Evolutionary conservation across 805 yeast species (phyloP).

Genomic region (Pichia deserticola): DNA sequence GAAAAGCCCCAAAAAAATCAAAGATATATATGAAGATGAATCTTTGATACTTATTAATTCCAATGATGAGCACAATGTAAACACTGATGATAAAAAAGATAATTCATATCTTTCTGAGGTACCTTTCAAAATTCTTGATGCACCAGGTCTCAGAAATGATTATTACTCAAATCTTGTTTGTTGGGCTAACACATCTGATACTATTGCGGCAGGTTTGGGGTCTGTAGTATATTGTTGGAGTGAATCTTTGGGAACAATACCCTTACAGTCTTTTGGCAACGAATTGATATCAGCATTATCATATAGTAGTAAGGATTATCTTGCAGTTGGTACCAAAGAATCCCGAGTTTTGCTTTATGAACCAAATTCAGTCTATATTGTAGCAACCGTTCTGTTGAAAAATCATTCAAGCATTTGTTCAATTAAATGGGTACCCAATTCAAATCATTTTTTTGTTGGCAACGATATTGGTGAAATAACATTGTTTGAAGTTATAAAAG

Average conservation of each 20-base stretch:
- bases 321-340: constrained; percentile 50
- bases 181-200: constrained; percentile 51
- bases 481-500: constrained; percentile 28
- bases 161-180: constrained; percentile 69
- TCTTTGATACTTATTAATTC: too few species aligned
- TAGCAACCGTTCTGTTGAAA: constrained; percentile 17
- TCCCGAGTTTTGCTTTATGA: constrained; percentile 40
- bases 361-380: constrained; percentile 23
- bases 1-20: constrained; percentile 10
- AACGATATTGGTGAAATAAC: constrained; percentile 57
- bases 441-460: constrained; percentile 47
- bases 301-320: constrained; percentile 39
- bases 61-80: neutral
- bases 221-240: constrained; percentile 57
- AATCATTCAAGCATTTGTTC: constrained; percentile 44
- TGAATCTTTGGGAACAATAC: constrained; percentile 38
- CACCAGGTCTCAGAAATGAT: constrained; percentile 68
- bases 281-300: constrained; percentile 51
- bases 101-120: constrained; percentile 23
- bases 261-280: constrained; percentile 32
- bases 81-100: neutral
- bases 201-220: constrained; percentile 62
- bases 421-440: constrained; percentile 49
- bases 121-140: constrained; percentile 51
- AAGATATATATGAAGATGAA: neutral